Evolutionary conservation across 2,329 filamentous ascomycete species (phyloP), one percentile per base, ranked within the genome.

Genomic region (Paracoccidioides brasiliensis): DNA sequence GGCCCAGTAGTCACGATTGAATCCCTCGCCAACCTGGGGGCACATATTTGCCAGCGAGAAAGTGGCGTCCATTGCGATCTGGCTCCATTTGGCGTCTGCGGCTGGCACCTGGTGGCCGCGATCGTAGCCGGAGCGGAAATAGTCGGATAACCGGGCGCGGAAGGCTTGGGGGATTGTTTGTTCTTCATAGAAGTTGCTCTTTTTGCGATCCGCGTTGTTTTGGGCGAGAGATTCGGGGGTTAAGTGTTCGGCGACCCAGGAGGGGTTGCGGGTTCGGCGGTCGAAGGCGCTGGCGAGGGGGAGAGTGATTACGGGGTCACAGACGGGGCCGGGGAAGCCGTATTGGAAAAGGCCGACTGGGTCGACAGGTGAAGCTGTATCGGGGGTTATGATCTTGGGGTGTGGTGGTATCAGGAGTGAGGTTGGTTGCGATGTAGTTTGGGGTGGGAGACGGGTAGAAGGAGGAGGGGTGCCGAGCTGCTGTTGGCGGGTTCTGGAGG

Each of bases 1-100:
- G 41, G 93, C 87, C 93, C 93, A 98, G 80, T 98, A 98, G 75
- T 98, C 93, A 53, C 93, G 81, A 75, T 98, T 98, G 79, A 98
- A 98, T 57, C 93, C 93, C 68, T 96, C 89, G 62, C 93, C 93
- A 35, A 98, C 93, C 74, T 98, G 93, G 37, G 93, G 93, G 68
- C 90, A 95, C 90, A 98, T 98, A 75, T 98, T 98, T 68, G 80
- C 85, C 55, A 98, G 80, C 66, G 82, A 85, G 68, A 98, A 98
- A 2, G 93, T 98, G 56, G 88, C 88, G 73, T 98, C 83, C 89
- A 98, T 95, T 60, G 93, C 90, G 40, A 80, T 72, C 73, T 98
- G 93, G 60, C 84, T 88, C 90, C 93, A 98, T 75, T 94, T 95
- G 56, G 87, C 88, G 73, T 98, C 93, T 43, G 93, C 93, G 5